Conservation (phyloP, 305 asterid genomes). For the Fraxinus floribunda region DNA sequence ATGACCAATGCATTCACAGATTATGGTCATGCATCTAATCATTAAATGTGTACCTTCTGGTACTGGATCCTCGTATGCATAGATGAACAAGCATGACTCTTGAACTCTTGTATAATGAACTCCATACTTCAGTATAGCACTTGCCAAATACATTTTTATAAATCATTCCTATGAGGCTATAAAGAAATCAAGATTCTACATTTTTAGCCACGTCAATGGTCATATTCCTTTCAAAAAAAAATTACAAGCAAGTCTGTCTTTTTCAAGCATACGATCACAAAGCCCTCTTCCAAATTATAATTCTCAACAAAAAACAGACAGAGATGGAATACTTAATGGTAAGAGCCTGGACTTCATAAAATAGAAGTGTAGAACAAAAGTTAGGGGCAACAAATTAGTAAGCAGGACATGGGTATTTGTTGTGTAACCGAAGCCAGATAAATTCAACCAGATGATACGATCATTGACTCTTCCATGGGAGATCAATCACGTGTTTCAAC, state of each 20-base stretch:
- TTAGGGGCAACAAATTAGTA: conserved; percentile 14
- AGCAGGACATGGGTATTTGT: not conserved
- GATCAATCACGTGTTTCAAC: not conserved
- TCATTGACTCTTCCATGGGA: not conserved
- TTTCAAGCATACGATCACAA: not conserved
- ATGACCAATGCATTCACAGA: conserved; percentile 12
- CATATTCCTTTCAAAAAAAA: conserved; percentile 18
- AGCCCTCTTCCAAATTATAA: not conserved
- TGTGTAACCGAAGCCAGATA: conserved; percentile 9
- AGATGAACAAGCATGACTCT: conserved; percentile 1
- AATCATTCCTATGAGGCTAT: not conserved
- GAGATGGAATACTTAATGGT: conserved; percentile 4
- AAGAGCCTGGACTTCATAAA: not conserved
- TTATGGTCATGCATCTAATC: conserved; percentile 6
- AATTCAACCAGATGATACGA: conserved; percentile 11
- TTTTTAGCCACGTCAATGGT: not conserved
- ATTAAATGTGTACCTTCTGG: not conserved
- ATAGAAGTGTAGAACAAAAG: not conserved
- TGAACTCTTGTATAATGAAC: conserved; percentile 14
- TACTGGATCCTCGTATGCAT: not conserved
- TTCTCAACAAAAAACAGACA: not conserved
- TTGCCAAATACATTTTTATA: not conserved
- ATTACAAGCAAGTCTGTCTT: not conserved
- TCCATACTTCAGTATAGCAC: not conserved
- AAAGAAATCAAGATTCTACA: not conserved